These are phyloP conservation scores for Pugionium dolabratum DNA, from an alignment of 345 rosid species.

Conservation along the genomic window DNA sequence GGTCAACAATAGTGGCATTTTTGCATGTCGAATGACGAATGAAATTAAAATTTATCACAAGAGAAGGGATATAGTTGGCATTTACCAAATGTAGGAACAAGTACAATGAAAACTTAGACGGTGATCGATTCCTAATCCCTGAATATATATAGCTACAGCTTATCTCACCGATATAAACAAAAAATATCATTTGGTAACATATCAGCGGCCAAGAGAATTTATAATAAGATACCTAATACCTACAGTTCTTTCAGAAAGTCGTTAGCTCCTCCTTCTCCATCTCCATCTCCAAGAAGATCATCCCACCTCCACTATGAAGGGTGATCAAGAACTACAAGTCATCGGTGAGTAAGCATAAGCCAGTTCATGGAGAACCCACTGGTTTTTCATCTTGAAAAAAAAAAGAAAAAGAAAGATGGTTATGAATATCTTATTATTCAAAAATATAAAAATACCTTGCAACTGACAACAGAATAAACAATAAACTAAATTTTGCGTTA, in stretches of 20 bases:
- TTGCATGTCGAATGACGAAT: background rate
- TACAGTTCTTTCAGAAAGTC: background rate
- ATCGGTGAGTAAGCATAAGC: slow-evolving; percentile 34
- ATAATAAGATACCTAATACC: slow-evolving; percentile 16
- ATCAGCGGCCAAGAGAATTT: slow-evolving; percentile 13
- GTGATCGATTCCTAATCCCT: slow-evolving; percentile 17
- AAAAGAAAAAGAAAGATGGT: background rate
- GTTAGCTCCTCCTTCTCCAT: slow-evolving; percentile 17
- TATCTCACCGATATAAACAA: slow-evolving; percentile 20
- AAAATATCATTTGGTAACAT: slow-evolving; percentile 11
- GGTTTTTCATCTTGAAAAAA: slow-evolving; percentile 1
- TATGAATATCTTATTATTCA: slow-evolving; percentile 1
- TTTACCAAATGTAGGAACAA: slow-evolving; percentile 27
- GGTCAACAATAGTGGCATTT: slow-evolving; percentile 22
- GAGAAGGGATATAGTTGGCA: slow-evolving; percentile 13
- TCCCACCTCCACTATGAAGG: slow-evolving; percentile 34
- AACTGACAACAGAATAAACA: background rate
- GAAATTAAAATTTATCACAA: background rate
- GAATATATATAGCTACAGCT: slow-evolving; percentile 8
- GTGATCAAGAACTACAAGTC: slow-evolving; percentile 40
- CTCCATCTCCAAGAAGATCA: slow-evolving; percentile 6
- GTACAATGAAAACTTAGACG: slow-evolving; percentile 7
- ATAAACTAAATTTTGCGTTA: slow-evolving; percentile 7
- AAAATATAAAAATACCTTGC: background rate
- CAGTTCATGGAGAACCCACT: background rate